These are phyloP conservation scores for Kernera saxatilis DNA, from an alignment of 345 rosid species.

Conservation along the genomic window DNA sequence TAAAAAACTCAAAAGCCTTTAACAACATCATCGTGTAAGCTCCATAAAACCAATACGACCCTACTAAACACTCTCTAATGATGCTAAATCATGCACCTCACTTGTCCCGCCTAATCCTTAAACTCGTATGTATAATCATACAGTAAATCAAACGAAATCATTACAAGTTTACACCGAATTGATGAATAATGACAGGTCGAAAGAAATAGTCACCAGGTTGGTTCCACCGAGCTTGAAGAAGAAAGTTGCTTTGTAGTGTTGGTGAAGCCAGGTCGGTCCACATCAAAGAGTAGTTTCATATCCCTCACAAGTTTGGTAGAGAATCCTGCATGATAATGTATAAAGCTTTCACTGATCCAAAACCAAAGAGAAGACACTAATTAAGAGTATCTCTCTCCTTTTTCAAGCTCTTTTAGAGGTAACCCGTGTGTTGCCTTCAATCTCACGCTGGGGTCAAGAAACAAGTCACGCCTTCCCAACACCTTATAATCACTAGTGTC, in stretches of 20 bases:
- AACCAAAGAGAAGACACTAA: neutral
- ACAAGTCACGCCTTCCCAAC: slow-evolving; percentile 54
- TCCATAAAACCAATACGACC: slow-evolving; percentile 17
- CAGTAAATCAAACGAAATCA: neutral
- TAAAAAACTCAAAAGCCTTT: neutral
- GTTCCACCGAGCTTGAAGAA: slow-evolving; percentile 8
- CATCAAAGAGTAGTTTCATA: neutral
- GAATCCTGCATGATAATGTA: slow-evolving; percentile 17
- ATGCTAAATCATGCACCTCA: slow-evolving; percentile 20
- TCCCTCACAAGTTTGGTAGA: neutral
- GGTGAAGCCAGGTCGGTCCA: neutral
- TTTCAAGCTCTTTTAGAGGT: slow-evolving; percentile 11
- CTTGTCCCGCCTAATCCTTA: neutral
- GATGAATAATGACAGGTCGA: neutral
- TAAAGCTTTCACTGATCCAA: slow-evolving; percentile 8
- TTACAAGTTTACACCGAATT: neutral
- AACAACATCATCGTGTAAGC: slow-evolving; percentile 16
- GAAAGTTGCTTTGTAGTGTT: neutral
- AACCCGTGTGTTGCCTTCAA: slow-evolving; percentile 33
- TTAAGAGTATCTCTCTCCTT: neutral
- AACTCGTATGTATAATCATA: slow-evolving; percentile 1
- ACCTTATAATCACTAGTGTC: slow-evolving; percentile 58
- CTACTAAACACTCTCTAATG: slow-evolving; percentile 28
- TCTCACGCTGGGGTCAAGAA: slow-evolving; percentile 47
- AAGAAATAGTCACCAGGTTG: neutral